Percentiles rank a stretch among this genome's conserved stretches.
phyloP scores from a whole-genome alignment of 1,139 yeast species.

The Lodderomyces metapsilosis region DNA sequence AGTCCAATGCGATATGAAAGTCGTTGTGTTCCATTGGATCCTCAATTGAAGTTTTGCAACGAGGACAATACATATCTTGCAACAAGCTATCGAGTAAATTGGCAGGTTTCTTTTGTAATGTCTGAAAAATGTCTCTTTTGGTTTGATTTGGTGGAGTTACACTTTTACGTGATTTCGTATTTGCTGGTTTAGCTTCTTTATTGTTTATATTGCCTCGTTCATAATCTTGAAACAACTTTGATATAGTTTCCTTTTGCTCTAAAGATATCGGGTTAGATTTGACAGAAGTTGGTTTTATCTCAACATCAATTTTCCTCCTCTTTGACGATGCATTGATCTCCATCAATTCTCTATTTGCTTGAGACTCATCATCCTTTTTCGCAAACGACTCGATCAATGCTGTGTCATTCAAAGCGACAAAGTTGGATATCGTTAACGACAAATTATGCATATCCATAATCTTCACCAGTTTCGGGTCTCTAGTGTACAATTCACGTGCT shows the following conservation, averaged over 20 bases:
- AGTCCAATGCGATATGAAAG: slow-evolving; percentile 39
- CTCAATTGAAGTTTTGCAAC: slow-evolving; percentile 24
- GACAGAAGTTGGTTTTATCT: too few relatives aligned
- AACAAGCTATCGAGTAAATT: slow-evolving; percentile 18
- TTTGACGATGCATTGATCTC: slow-evolving; percentile 17
- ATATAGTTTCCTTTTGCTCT: slow-evolving; percentile 16
- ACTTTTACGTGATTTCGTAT: background rate
- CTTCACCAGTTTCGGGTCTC: slow-evolving; percentile 22
- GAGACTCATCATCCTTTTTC: slow-evolving; percentile 13
- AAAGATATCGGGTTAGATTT: slow-evolving; percentile 9
- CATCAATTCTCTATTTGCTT: slow-evolving; percentile 18
- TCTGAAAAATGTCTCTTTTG: slow-evolving; percentile 21
- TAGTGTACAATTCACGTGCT: slow-evolving; percentile 29
- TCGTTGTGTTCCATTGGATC: slow-evolving; percentile 43
- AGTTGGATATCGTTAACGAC: slow-evolving; percentile 52
- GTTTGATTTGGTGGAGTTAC: slow-evolving; percentile 1
- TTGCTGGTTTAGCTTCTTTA: background rate
- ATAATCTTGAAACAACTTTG: slow-evolving; percentile 14
- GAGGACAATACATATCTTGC: slow-evolving; percentile 22
- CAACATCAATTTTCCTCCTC: slow-evolving; percentile 4
- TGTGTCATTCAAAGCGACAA: slow-evolving; percentile 42
- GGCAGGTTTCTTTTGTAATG: slow-evolving; percentile 15
- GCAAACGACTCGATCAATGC: slow-evolving; percentile 54
- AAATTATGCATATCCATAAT: slow-evolving; percentile 51
- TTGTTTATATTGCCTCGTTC: background rate